Conservation (phyloP, 768 basidiomycete genomes). For the Suillus occidentalis region DNA sequence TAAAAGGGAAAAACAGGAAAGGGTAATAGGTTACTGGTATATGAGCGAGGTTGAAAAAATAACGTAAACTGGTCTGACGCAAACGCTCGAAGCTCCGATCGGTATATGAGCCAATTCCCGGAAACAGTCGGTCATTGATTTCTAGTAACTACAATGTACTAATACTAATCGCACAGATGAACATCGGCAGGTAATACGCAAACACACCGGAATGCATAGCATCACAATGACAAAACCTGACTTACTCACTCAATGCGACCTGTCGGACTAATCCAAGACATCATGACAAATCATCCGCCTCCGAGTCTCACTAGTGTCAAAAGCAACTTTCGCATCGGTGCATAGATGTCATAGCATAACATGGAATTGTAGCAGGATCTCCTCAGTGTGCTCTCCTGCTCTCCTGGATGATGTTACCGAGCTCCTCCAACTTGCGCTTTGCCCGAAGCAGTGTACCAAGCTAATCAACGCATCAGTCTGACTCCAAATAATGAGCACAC, state of each 20-base stretch:
- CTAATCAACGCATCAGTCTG: constrained; percentile 37
- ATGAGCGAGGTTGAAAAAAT: not conserved
- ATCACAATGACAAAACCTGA: not conserved
- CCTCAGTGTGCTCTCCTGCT: constrained; percentile 71
- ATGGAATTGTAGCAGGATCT: constrained; percentile 7
- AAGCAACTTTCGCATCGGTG: not conserved
- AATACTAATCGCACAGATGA: not conserved
- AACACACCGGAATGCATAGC: not conserved
- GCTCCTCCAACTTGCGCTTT: constrained; percentile 98
- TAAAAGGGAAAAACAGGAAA: not conserved
- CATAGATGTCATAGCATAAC: constrained; percentile 14
- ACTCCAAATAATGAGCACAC: not conserved
- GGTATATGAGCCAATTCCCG: constrained; percentile 4
- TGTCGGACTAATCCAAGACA: not conserved
- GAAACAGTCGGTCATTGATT: not conserved
- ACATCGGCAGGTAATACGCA: not conserved
- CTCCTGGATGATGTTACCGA: constrained; percentile 88
- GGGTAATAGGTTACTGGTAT: not conserved
- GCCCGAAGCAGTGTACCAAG: constrained; percentile 97
- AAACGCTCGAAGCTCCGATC: not conserved
- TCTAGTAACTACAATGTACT: not conserved
- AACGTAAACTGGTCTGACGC: not conserved
- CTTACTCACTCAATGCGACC: not conserved
- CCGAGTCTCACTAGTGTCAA: not conserved
- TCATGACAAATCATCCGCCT: not conserved